Evolutionary conservation across 2,329 filamentous ascomycete genomes (phyloP).

Genomic region (Pyricularia sp.): DNA sequence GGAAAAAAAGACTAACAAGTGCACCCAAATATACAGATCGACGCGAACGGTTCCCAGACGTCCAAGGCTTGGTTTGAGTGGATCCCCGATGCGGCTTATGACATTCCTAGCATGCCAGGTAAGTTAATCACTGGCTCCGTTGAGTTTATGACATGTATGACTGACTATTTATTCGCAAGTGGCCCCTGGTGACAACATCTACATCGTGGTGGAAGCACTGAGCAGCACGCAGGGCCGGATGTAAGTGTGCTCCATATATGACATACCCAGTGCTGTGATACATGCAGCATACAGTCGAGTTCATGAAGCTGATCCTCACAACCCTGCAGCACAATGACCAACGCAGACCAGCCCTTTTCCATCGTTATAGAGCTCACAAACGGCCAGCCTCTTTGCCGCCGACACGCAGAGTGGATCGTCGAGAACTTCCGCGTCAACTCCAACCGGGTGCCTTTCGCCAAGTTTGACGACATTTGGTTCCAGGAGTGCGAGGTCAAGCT

Average conservation of each 20-base stretch:
- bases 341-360: slow-evolving; percentile 8
- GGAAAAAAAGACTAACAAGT: not conserved
- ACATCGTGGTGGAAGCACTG: slow-evolving; percentile 13
- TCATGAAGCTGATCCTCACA: not conserved
- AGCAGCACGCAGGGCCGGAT: slow-evolving; percentile 7
- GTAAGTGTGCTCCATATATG: not conserved
- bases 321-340: slow-evolving; percentile 10
- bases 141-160: not conserved
- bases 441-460: slow-evolving; percentile 14
- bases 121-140: not conserved
- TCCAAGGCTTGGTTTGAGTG: slow-evolving; percentile 19
- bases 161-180: slow-evolving; percentile 2
- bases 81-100: slow-evolving; percentile 17
- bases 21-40: not conserved
- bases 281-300: not conserved
- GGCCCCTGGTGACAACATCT: slow-evolving; percentile 16
- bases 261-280: not conserved
- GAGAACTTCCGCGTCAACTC: slow-evolving; percentile 15
- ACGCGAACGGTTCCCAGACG: not conserved
- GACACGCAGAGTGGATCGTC: slow-evolving; percentile 19
- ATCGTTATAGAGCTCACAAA: slow-evolving; percentile 12
- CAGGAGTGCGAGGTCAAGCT: slow-evolving; percentile 12
- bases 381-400: slow-evolving; percentile 14
- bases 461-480: slow-evolving; percentile 17
- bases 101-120: slow-evolving; percentile 12